Conservation (phyloP, 768 basidiomycete genomes). For the Mycena capillaripes region DNA sequence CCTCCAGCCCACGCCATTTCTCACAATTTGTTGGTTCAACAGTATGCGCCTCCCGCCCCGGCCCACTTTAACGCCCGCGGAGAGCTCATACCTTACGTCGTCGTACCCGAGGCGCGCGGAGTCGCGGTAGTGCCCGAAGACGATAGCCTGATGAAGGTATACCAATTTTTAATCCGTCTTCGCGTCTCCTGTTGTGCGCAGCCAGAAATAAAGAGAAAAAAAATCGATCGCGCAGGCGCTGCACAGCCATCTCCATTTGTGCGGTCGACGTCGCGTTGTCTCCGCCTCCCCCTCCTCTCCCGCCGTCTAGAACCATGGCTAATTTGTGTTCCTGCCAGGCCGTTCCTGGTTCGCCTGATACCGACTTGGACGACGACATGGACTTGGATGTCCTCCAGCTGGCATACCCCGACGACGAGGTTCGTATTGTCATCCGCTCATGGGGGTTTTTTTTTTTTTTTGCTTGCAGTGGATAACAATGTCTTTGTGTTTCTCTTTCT, state of each 20-base stretch:
- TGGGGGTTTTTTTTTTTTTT: not conserved
- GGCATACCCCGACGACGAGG: slow-evolving; percentile 37
- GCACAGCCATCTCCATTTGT: not conserved
- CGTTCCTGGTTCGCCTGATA: slow-evolving; percentile 1
- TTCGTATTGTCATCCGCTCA: slow-evolving; percentile 6
- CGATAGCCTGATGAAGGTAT: slow-evolving; percentile 1
- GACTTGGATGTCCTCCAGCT: slow-evolving; percentile 28
- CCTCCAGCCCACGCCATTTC: not conserved
- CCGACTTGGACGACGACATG: slow-evolving; percentile 27
- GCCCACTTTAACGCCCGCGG: slow-evolving; percentile 32
- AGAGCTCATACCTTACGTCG: slow-evolving; percentile 30
- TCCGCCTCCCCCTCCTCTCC: not conserved
- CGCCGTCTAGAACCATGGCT: not conserved
- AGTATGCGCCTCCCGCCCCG: not conserved
- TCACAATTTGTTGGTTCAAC: not conserved
- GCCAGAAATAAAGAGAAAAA: not conserved
- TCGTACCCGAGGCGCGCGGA: slow-evolving; percentile 5
- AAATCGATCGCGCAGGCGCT: slow-evolving; percentile 1
- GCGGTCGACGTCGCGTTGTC: not conserved
- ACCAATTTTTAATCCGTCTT: not conserved
- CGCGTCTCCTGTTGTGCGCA: not conserved
- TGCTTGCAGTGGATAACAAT: not conserved
- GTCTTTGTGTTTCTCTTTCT: not conserved
- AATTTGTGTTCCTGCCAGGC: not conserved
- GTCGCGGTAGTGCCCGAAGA: not conserved